Evolutionary conservation across 768 basidiomycete genomes (phyloP), one percentile per base, ranked within the genome.

Genomic region (Tylopilus balloui): DNA sequence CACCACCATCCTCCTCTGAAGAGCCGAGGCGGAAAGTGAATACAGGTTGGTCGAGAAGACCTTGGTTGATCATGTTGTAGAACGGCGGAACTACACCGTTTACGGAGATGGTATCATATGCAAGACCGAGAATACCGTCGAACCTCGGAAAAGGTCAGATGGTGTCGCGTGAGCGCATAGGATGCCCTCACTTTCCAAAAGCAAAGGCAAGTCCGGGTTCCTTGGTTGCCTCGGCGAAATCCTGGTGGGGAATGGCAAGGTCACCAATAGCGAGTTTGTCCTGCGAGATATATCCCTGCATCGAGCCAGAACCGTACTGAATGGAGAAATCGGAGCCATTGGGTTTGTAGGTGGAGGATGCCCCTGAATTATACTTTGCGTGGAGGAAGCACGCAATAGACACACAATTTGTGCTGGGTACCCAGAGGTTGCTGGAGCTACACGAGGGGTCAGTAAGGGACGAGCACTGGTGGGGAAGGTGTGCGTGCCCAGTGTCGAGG

Each of bases 131-230:
- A 55, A 97, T 94, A 47, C 93, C 95, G 64, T 98, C 94, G 58
- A 95, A 95, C 72, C 92, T 94, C 25, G 56, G 25, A 19, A 13
- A 37, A 19, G 19, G 36, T 54, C 1, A 54, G 15, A 40, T 13
- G 8, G 47, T 5, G 19, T 19, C 23, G 9, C 2, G 6, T 17
- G 27, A 29, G 14, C 28, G 34, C 8, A 43, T 17, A 34, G 13
- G 36, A 41, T 20, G 19, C 12, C 73, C 88, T 62, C 58, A 92
- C 88, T 88, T 92, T 64, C 92, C 92, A 56, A 95, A 97, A 23
- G 96, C 95, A 65, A 99, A 99, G 6, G 94, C 86, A 42, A 99
- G 83, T 38, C 96, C 96, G 19, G 96, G 96, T 65, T 98, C 95
- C 69, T 92, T 90, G 50, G 83, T 86, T 2, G 94, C 92, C 72